Evolutionary conservation across 306 rosid genomes (phyloP), one percentile per base, ranked within the genome.

Genomic region (Delonix regia): DNA sequence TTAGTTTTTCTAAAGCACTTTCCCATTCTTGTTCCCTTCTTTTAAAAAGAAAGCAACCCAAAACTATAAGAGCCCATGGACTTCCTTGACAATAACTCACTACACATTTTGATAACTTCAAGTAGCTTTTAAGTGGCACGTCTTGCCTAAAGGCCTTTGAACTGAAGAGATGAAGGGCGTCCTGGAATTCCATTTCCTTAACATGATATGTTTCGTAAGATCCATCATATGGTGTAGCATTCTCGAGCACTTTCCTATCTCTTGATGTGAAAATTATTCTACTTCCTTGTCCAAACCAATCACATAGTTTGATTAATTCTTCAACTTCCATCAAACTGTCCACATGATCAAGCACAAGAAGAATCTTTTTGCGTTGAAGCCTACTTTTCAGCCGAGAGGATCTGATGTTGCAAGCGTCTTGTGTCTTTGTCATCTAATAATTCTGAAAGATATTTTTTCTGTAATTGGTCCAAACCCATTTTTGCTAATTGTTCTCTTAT

Each of bases 331-430:
- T 41, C 5, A 22, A 33, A 2, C 34, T 19, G 47, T 36, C 41
- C 13, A 77, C 80, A 7, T 45, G 75, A 38, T 78, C 83, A 27
- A 83, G 76, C 19, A 83, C 21, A 13, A 83, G 53, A 38, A 83
- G 80, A 33, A 73, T 28, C 53, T 19, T 68, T 21, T 16, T 73
- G 2, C n/a, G 0, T 24, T 41, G n/a, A 36, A 82, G 39, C 19
- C 48, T 22, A 0, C 14, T 6, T 39, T 18, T 5, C 9, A 72
- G 6, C 6, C 6, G 0, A 4, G 30, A 34, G 1, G 22, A 60
- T 15, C 53, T 53, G 22, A 24, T 1, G 0, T 27, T 2, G 8
- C 19, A 36, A 8, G 5, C 14, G 6, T 9, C 6, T n/a, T n/a
- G 30, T 6, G 15, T 4, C 42, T n/a, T 51, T 7, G 30, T 15